phyloP scores from a whole-genome alignment of 306 rosid genomes.

The Urtica urens region DNA sequence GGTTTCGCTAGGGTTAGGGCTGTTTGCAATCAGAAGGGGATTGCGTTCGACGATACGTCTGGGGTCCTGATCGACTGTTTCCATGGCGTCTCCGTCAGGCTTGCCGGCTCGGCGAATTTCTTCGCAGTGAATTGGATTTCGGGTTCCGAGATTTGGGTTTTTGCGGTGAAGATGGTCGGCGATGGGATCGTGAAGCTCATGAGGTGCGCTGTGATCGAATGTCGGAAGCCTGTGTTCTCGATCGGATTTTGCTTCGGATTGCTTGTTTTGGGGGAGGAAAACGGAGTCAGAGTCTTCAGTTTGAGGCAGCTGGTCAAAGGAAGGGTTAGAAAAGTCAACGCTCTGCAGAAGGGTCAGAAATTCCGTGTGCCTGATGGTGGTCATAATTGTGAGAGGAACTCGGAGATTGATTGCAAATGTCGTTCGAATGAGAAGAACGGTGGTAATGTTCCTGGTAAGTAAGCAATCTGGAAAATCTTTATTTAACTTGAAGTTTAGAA shows the following conservation, averaged over 20 bases:
- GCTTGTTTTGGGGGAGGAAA: slow-evolving; percentile 65
- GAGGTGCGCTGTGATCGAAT: slow-evolving; percentile 72
- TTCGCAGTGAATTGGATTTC: slow-evolving; percentile 59
- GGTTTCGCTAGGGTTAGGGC: slow-evolving; percentile 29
- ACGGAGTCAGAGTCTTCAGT: slow-evolving; percentile 62
- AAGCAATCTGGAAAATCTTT: not conserved
- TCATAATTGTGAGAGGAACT: slow-evolving; percentile 22
- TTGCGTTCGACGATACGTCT: slow-evolving; percentile 28
- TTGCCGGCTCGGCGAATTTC: slow-evolving; percentile 61
- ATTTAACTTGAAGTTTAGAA: not conserved
- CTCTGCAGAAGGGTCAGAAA: slow-evolving; percentile 12
- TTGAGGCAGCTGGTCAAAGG: slow-evolving; percentile 49
- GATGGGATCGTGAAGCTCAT: slow-evolving; percentile 46
- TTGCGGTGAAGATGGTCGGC: slow-evolving; percentile 36
- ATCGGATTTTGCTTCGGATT: slow-evolving; percentile 48
- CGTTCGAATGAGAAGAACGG: slow-evolving; percentile 35
- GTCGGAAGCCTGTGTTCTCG: slow-evolving; percentile 51
- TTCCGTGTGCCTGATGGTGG: slow-evolving; percentile 34
- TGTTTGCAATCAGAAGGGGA: slow-evolving; percentile 33
- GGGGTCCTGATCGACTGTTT: slow-evolving; percentile 53
- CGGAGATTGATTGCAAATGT: slow-evolving; percentile 31
- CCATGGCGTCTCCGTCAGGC: slow-evolving; percentile 56
- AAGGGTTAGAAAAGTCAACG: slow-evolving; percentile 19
- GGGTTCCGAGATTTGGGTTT: slow-evolving; percentile 45
- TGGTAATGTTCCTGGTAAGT: slow-evolving; percentile 49